Evolutionary conservation across 805 yeast genomes (phyloP).

Genomic region (Starmerella tilneyi): DNA sequence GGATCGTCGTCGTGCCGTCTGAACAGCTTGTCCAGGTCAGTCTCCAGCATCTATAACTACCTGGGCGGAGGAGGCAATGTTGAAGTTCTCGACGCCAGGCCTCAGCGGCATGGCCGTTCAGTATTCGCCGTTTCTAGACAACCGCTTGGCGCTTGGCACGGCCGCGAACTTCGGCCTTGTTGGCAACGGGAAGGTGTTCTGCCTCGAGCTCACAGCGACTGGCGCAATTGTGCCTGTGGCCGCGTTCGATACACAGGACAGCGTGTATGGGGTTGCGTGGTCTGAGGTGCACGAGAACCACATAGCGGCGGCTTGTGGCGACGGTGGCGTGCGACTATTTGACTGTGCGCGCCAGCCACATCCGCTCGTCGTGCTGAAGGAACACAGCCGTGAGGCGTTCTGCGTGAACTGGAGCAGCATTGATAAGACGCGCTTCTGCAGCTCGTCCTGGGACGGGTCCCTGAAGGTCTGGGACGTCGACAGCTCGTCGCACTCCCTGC

Average conservation of each 20-base stretch:
- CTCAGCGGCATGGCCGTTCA: constrained; percentile 79
- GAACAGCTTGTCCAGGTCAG: constrained; percentile 23
- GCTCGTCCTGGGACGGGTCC: constrained; percentile 89
- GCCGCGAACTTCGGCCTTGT: constrained; percentile 90
- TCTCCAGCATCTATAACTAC: constrained; percentile 19
- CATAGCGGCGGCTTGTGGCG: constrained; percentile 73
- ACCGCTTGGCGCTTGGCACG: constrained; percentile 78
- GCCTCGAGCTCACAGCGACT: constrained; percentile 54
- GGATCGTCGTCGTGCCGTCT: constrained; percentile 32
- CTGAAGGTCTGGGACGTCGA: constrained; percentile 42
- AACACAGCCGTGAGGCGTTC: constrained; percentile 68
- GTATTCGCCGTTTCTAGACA: constrained; percentile 87
- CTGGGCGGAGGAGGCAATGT: constrained; percentile 37
- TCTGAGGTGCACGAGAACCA: constrained; percentile 86
- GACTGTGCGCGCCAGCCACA: constrained; percentile 43
- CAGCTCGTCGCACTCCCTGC: constrained; percentile 13
- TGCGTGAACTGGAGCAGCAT: constrained; percentile 64
- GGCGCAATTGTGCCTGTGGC: constrained; percentile 51
- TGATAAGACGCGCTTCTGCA: constrained; percentile 56
- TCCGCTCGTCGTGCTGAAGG: constrained; percentile 36
- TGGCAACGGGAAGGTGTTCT: constrained; percentile 77
- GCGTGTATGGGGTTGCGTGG: constrained; percentile 81
- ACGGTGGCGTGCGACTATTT: constrained; percentile 74
- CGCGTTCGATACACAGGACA: constrained; percentile 84
- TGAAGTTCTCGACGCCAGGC: constrained; percentile 62